A percentile compares a stretch with the other conserved stretches of the same genome.
These are phyloP conservation scores for Myochromella boudieri DNA, from an alignment of 768 basidiomycete species.

Conservation along the genomic window DNA sequence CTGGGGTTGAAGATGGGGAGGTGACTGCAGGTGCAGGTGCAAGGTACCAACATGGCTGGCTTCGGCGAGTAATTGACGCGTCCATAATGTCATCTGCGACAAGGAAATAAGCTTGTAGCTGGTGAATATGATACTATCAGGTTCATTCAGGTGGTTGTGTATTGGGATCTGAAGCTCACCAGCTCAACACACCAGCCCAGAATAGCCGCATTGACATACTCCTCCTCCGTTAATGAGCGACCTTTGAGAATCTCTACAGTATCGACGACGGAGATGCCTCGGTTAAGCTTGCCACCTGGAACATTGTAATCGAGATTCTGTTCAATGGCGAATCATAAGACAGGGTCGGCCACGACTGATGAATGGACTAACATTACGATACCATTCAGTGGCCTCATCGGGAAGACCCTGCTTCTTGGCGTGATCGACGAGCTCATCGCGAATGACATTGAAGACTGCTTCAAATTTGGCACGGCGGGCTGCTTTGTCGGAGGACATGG, in stretches of 20 bases:
- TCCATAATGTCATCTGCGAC: constrained; percentile 99
- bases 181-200: constrained; percentile 97
- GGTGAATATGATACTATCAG: constrained; percentile 3
- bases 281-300: constrained; percentile 95
- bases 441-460: constrained; percentile 66
- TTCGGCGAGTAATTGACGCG: constrained; percentile 85
- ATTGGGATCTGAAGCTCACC: constrained; percentile 43
- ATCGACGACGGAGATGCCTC: constrained; percentile 95
- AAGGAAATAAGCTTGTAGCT: constrained; percentile 98
- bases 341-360: background rate
- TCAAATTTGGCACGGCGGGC: constrained; percentile 63
- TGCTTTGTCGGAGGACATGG: constrained; percentile 22
- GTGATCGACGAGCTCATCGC: constrained; percentile 74
- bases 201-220: constrained; percentile 86
- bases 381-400: constrained; percentile 83
- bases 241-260: constrained; percentile 87
- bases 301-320: constrained; percentile 92
- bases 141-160: background rate
- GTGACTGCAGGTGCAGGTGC: constrained; percentile 20
- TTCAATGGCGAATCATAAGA: background rate
- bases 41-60: constrained; percentile 95
- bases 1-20: constrained; percentile 15
- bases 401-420: constrained; percentile 78
- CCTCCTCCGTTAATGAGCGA: constrained; percentile 66
- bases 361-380: constrained; percentile 58